These are phyloP conservation scores for Collybia sp. DNA, from an alignment of 768 basidiomycete species.

Conservation along the genomic window DNA sequence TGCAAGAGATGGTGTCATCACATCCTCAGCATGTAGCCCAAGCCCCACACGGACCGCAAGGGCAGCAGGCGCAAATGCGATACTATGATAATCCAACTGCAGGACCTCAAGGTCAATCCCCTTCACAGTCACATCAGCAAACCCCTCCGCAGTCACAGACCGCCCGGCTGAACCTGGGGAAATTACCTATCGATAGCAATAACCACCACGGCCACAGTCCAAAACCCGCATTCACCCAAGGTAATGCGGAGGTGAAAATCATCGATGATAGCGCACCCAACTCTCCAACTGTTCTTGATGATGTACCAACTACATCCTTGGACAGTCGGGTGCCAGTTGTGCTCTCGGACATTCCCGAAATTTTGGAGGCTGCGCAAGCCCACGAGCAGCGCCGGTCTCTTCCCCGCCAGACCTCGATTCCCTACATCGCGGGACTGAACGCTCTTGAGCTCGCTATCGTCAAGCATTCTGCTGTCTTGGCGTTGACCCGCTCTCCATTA, in stretches of 20 bases:
- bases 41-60: slow-evolving; percentile 25
- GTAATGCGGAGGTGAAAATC: slow-evolving; percentile 85
- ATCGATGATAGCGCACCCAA: slow-evolving; percentile 77
- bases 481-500: slow-evolving; percentile 72
- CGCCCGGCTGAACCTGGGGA: slow-evolving; percentile 32
- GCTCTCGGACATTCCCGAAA: slow-evolving; percentile 88
- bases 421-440: slow-evolving; percentile 80
- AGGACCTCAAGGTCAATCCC: slow-evolving; percentile 12
- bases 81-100: slow-evolving; percentile 21
- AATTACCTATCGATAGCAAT: slow-evolving; percentile 32
- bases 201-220: slow-evolving; percentile 41
- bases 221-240: slow-evolving; percentile 68
- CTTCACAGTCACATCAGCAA: slow-evolving; percentile 22
- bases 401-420: slow-evolving; percentile 71
- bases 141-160: slow-evolving; percentile 22
- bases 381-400: slow-evolving; percentile 83
- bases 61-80: slow-evolving; percentile 29
- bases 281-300: slow-evolving; percentile 67
- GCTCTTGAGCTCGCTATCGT: slow-evolving; percentile 85
- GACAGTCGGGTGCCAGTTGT: too few relatives aligned
- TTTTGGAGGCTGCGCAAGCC: slow-evolving; percentile 90
- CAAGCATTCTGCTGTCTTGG: slow-evolving; percentile 85
- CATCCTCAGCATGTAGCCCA: slow-evolving; percentile 25
- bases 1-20: slow-evolving; percentile 35
- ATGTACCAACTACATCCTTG: slow-evolving; percentile 59